Percentiles rank a stretch among this genome's conserved stretches.
Conservation (phyloP, 208 protist genomes). For the Entamoeba invadens region DNA sequence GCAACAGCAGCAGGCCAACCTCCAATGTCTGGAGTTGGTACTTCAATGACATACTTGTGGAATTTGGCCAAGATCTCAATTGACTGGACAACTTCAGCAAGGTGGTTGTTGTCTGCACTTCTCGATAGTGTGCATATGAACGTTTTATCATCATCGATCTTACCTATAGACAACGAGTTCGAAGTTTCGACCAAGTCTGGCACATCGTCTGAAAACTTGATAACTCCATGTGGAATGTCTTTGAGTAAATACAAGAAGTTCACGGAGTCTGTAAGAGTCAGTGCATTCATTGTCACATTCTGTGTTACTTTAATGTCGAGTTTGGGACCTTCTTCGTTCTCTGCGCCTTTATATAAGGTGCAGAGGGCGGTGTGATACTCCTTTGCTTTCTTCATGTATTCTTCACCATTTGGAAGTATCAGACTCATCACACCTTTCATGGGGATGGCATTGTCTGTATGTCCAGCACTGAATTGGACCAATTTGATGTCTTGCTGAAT, state of each 20-base stretch:
- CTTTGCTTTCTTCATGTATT: not conserved
- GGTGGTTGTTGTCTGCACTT: not conserved
- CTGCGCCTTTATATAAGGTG: not conserved
- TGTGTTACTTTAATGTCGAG: not conserved
- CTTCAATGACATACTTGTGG: not conserved
- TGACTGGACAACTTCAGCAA: not conserved
- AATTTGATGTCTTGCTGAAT: not conserved
- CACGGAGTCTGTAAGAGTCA: not conserved
- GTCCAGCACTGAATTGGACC: slow-evolving; percentile 5
- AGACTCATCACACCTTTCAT: not conserved
- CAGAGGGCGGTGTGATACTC: not conserved
- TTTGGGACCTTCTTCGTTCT: not conserved
- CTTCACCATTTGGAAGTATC: not conserved
- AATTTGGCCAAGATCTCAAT: not conserved
- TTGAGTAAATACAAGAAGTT: slow-evolving; percentile 6
- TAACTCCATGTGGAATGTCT: slow-evolving; percentile 4
- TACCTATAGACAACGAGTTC: slow-evolving; percentile 5
- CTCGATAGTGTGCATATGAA: not conserved
- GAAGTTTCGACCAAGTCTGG: slow-evolving; percentile 23
- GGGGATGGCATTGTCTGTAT: slow-evolving; percentile 19
- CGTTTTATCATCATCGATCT: not conserved
- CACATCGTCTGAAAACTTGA: slow-evolving; percentile 9
- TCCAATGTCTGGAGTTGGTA: not conserved
- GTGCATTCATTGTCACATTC: too few species aligned
- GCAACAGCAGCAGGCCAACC: not conserved